Conservation (phyloP, 2,329 filamentous ascomycete species). For the Elsinoe necatrix region DNA sequence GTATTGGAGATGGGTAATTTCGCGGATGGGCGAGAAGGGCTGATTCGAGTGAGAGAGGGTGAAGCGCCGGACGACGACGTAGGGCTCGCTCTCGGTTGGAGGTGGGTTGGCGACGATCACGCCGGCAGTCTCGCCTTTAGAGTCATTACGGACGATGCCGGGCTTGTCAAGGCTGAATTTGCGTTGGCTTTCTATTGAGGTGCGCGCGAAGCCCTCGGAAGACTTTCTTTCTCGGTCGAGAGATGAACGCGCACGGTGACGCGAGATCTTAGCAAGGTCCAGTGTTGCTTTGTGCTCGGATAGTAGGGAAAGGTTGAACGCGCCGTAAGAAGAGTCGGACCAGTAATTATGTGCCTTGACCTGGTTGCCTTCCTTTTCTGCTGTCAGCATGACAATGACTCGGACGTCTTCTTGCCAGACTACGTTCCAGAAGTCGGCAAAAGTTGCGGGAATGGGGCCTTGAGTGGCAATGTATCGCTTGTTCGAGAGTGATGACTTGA, state of each 20-base stretch:
- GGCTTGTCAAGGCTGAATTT: slow-evolving; percentile 24
- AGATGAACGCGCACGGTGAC: slow-evolving; percentile 28
- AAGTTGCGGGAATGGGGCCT: slow-evolving; percentile 84
- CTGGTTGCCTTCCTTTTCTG: slow-evolving; percentile 85
- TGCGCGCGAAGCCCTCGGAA: neutral
- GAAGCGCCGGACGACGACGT: slow-evolving; percentile 80
- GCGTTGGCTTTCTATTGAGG: slow-evolving; percentile 20
- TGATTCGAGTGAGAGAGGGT: slow-evolving; percentile 66
- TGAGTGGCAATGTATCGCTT: slow-evolving; percentile 95
- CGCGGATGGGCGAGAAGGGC: slow-evolving; percentile 78
- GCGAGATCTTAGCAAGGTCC: slow-evolving; percentile 50
- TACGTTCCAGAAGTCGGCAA: slow-evolving; percentile 95
- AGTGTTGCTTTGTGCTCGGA: slow-evolving; percentile 77
- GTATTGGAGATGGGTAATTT: slow-evolving; percentile 92
- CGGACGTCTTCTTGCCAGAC: slow-evolving; percentile 95
- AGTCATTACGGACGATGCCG: slow-evolving; percentile 13
- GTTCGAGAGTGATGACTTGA: slow-evolving; percentile 71
- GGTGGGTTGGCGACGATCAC: slow-evolving; percentile 24
- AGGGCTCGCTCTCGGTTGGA: slow-evolving; percentile 51
- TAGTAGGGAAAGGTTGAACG: slow-evolving; percentile 63
- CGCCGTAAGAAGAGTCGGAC: slow-evolving; percentile 69
- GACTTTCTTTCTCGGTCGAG: neutral
- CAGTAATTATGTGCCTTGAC: slow-evolving; percentile 95
- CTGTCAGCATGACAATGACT: slow-evolving; percentile 93
- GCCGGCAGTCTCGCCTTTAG: slow-evolving; percentile 23